phyloP scores from a whole-genome alignment of 169 alveolate species.

The Plasmodium sp. region DNA sequence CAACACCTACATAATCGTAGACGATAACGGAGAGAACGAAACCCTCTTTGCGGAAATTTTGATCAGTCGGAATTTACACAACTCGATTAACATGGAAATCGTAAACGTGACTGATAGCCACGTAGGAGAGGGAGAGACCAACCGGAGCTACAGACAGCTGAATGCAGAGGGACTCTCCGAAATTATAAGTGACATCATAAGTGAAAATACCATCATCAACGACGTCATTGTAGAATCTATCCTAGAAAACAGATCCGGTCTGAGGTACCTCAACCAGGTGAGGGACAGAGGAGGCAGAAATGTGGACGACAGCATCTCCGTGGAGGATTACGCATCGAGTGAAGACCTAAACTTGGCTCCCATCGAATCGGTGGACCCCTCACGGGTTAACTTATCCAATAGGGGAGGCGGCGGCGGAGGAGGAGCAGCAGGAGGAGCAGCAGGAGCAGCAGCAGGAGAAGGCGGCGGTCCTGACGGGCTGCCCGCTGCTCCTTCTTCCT shows the following conservation, averaged over 20 bases:
- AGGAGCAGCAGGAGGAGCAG: no score
- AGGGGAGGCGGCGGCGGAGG: not conserved
- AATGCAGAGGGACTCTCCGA: constrained; percentile 56
- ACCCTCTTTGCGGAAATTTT: constrained; percentile 52
- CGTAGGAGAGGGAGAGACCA: not conserved
- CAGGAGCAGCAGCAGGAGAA: not conserved
- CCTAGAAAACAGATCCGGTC: not conserved
- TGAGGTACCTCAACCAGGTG: not conserved
- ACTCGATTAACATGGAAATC: constrained; percentile 42
- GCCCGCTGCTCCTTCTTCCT: not conserved
- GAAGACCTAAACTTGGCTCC: constrained; percentile 9
- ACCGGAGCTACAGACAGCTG: constrained; percentile 10
- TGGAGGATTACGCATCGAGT: constrained; percentile 29
- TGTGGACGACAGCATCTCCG: constrained; percentile 5
- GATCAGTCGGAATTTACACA: constrained; percentile 8
- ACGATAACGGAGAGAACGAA: constrained; percentile 55
- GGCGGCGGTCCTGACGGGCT: not conserved
- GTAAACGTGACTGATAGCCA: constrained; percentile 11
- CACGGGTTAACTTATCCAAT: not conserved
- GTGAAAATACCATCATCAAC: constrained; percentile 24
- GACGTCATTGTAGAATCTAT: constrained; percentile 30
- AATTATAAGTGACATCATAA: constrained; percentile 13
- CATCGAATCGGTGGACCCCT: not conserved
- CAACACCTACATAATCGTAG: constrained; percentile 50
- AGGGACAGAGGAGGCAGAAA: not conserved